Conservation (phyloP, 2,329 filamentous ascomycete genomes). For the Cryphonectria carpinicola region DNA sequence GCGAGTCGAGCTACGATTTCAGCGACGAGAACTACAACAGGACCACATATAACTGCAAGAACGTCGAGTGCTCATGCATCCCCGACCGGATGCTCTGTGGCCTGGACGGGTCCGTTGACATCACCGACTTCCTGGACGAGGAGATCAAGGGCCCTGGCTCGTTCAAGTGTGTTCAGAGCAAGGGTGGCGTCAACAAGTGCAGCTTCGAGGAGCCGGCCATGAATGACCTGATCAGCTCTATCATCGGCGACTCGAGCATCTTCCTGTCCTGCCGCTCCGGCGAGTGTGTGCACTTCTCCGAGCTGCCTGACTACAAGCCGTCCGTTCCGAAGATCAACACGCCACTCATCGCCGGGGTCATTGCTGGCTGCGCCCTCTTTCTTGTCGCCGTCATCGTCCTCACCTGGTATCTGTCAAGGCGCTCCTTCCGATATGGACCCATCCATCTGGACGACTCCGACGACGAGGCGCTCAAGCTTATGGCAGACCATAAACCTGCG, state of each 20-base stretch:
- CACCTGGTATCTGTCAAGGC: slow-evolving; percentile 86
- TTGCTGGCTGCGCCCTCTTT: slow-evolving; percentile 83
- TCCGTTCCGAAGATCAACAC: slow-evolving; percentile 97
- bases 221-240: slow-evolving; percentile 83
- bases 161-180: slow-evolving; percentile 73
- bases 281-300: slow-evolving; percentile 90
- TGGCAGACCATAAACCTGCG: slow-evolving; percentile 90
- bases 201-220: slow-evolving; percentile 89
- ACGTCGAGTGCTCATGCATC: slow-evolving; percentile 86
- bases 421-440: slow-evolving; percentile 69
- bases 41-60: slow-evolving; percentile 83
- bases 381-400: slow-evolving; percentile 82
- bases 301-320: slow-evolving; percentile 86
- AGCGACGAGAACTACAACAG: slow-evolving; percentile 70
- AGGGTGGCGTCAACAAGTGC: slow-evolving; percentile 68
- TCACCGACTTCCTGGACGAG: slow-evolving; percentile 83
- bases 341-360: slow-evolving; percentile 90
- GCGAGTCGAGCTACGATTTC: slow-evolving; percentile 72
- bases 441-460: slow-evolving; percentile 88
- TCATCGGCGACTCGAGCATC: slow-evolving; percentile 94
- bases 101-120: slow-evolving; percentile 86
- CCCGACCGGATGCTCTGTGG: slow-evolving; percentile 93
- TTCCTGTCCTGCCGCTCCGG: slow-evolving; percentile 80
- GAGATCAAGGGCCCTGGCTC: slow-evolving; percentile 85
- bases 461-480: slow-evolving; percentile 82